phyloP scores from a whole-genome alignment of 75 land plant species.

The Sequoiadendron giganteum region DNA sequence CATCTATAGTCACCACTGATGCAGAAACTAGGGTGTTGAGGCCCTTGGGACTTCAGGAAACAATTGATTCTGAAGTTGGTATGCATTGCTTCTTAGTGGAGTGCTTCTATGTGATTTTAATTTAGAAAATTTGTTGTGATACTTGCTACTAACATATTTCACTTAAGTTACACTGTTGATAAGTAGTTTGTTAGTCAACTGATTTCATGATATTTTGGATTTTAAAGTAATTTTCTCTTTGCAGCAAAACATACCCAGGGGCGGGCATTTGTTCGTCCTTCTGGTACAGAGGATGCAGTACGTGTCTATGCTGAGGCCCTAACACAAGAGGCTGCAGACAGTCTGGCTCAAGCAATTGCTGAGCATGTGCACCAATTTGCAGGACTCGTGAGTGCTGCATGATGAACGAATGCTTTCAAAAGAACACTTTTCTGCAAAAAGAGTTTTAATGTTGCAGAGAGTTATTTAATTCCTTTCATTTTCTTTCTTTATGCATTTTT shows the following conservation, averaged over 20 bases:
- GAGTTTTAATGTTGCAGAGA: background rate
- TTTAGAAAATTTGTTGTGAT: background rate
- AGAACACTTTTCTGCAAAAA: background rate
- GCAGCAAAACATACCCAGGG: conserved; percentile 67
- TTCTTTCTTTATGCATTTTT: background rate
- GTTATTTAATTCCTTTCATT: background rate
- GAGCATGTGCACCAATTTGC: conserved; percentile 61
- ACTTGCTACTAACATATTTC: conserved; percentile 1
- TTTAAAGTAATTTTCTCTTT: background rate
- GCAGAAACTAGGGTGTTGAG: conserved; percentile 77
- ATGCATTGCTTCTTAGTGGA: conserved; percentile 5
- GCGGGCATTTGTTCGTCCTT: conserved; percentile 89
- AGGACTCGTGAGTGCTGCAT: conserved; percentile 17
- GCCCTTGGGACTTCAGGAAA: conserved; percentile 74
- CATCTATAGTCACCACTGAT: conserved; percentile 61
- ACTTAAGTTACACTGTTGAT: background rate
- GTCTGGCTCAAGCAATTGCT: conserved; percentile 63
- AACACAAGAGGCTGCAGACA: conserved; percentile 80
- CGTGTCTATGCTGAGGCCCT: conserved; percentile 94
- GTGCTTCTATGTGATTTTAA: background rate
- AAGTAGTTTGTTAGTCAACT: background rate
- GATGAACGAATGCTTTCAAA: background rate
- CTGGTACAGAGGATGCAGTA: conserved; percentile 94
- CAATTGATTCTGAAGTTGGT: conserved; percentile 83
- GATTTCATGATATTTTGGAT: background rate